Percentiles rank a stretch among this genome's conserved stretches.
Evolutionary conservation across 768 basidiomycete genomes (phyloP).

Genomic region (Pleurotus tuber-regium): DNA sequence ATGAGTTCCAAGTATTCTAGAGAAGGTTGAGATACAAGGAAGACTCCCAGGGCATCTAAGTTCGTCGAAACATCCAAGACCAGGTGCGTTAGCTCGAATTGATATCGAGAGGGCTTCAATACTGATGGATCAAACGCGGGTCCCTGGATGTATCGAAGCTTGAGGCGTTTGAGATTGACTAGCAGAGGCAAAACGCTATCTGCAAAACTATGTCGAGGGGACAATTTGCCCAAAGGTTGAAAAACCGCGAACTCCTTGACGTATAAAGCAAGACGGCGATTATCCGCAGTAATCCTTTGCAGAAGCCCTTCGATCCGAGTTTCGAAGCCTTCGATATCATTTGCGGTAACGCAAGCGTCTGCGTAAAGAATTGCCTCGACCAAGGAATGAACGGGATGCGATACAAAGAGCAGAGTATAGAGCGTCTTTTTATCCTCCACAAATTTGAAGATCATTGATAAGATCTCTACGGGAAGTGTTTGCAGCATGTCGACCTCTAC

Average conservation of each 20-base stretch:
- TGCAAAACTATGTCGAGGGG: neutral
- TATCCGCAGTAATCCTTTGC: neutral
- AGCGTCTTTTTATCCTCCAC: slow-evolving; percentile 1
- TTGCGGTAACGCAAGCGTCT: neutral
- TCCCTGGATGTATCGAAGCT: neutral
- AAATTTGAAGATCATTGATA: neutral
- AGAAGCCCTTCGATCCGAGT: neutral
- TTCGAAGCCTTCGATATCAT: neutral
- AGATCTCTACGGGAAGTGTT: no score
- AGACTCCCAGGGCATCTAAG: neutral
- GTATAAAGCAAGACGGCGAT: neutral
- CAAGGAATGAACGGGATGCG: neutral
- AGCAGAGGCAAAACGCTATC: neutral
- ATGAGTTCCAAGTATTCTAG: neutral
- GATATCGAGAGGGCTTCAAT: neutral
- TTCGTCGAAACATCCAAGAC: neutral
- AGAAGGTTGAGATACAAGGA: slow-evolving; percentile 3
- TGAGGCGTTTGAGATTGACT: neutral
- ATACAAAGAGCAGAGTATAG: slow-evolving; percentile 1
- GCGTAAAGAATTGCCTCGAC: slow-evolving; percentile 2
- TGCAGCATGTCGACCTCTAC: no score
- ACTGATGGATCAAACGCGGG: neutral
- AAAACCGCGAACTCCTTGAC: neutral
- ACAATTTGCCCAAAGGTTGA: no score
- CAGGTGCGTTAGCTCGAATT: neutral